These are phyloP conservation scores for Orbilia javanica DNA, from an alignment of 2,329 filamentous ascomycete species.

Conservation along the genomic window DNA sequence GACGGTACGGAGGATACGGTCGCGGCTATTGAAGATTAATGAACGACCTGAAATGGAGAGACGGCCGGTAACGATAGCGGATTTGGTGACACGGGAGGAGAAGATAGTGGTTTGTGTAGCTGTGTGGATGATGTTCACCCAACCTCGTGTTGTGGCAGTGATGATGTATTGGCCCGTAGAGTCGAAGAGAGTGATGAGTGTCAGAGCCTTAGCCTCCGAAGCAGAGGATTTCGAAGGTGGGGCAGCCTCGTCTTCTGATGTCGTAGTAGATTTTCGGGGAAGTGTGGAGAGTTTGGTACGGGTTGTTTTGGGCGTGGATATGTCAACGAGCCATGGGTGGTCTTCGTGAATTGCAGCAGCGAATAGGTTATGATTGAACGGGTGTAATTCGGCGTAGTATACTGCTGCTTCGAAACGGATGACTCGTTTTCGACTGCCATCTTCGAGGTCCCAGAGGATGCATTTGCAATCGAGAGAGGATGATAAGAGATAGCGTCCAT, in stretches of 20 bases:
- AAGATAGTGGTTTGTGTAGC: conserved; percentile 84
- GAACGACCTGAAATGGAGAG: conserved; percentile 87
- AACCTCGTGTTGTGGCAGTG: conserved; percentile 93
- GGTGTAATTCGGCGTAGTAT: conserved; percentile 95
- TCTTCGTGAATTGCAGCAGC: conserved; percentile 95
- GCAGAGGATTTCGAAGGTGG: conserved; percentile 85
- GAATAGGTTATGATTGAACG: conserved; percentile 85
- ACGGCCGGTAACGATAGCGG: conserved; percentile 87
- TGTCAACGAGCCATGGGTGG: conserved; percentile 87
- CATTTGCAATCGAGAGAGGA: conserved; percentile 97
- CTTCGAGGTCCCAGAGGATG: conserved; percentile 90
- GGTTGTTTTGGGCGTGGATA: conserved; percentile 67
- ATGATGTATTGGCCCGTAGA: conserved; percentile 87
- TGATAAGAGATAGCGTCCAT: conserved; percentile 89
- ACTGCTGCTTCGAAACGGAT: conserved; percentile 92
- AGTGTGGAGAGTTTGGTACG: conserved; percentile 65
- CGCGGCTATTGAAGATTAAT: conserved; percentile 90
- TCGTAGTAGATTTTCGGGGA: conserved; percentile 77
- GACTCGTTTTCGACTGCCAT: conserved; percentile 79
- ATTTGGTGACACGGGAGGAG: conserved; percentile 87
- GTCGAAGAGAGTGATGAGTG: conserved; percentile 91
- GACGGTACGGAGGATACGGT: conserved; percentile 94
- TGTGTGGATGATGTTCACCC: conserved; percentile 93
- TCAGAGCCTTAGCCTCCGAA: conserved; percentile 93
- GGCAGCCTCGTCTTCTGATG: conserved; percentile 72